These are phyloP conservation scores for Leucocoprinus sp. DNA, from an alignment of 768 basidiomycete genomes.

Conservation along the genomic window DNA sequence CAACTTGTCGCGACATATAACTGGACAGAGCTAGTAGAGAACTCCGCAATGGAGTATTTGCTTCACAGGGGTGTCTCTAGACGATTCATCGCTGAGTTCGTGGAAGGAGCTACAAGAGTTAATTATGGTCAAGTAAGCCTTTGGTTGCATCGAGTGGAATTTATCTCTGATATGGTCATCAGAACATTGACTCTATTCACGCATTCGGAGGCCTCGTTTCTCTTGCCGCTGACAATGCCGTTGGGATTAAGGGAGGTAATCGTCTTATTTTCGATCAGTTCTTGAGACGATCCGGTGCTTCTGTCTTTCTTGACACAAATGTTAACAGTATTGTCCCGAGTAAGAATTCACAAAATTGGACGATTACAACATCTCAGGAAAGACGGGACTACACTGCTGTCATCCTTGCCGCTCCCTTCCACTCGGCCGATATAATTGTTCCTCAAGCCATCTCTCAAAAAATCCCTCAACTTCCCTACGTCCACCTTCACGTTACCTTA, in stretches of 20 bases:
- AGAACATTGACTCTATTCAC: slow-evolving; percentile 69
- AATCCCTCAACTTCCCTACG: slow-evolving; percentile 68
- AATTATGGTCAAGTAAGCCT: slow-evolving; percentile 71
- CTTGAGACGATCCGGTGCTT: slow-evolving; percentile 59
- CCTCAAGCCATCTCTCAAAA: slow-evolving; percentile 38
- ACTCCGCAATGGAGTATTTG: slow-evolving; percentile 52
- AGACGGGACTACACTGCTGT: slow-evolving; percentile 57
- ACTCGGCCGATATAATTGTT: slow-evolving; percentile 52
- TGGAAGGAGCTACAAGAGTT: slow-evolving; percentile 74
- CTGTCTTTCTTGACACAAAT: slow-evolving; percentile 59
- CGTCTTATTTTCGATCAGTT: slow-evolving; percentile 81
- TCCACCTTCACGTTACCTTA: slow-evolving; percentile 83
- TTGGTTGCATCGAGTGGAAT: neutral
- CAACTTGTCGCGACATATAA: slow-evolving; percentile 45
- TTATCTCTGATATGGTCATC: slow-evolving; percentile 5
- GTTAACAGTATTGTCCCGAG: slow-evolving; percentile 46
- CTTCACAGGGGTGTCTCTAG: slow-evolving; percentile 42
- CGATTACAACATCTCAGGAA: slow-evolving; percentile 40
- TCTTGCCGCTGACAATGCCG: slow-evolving; percentile 65
- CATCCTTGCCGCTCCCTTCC: slow-evolving; percentile 83
- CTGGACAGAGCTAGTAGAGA: slow-evolving; percentile 41
- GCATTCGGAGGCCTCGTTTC: slow-evolving; percentile 65
- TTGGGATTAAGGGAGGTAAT: slow-evolving; percentile 70
- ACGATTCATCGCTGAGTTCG: slow-evolving; percentile 60
- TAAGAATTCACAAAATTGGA: slow-evolving; percentile 37